Evolutionary conservation across 805 yeast species (phyloP).

Genomic region (Komagataella pastoris): DNA sequence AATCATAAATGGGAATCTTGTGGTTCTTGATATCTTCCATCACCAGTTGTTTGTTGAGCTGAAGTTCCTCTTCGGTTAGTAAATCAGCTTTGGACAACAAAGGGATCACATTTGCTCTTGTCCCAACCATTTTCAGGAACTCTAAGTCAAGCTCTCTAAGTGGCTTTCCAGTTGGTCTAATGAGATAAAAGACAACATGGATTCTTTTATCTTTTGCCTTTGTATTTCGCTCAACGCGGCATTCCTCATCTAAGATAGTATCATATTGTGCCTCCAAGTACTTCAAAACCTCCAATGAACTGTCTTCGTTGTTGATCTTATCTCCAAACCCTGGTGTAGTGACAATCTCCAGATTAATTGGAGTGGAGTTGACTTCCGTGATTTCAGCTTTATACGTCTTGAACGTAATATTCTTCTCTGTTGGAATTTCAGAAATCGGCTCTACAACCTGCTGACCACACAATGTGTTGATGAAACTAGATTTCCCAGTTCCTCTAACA

Average conservation of each 20-base stretch:
- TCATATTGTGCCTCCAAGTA: slow-evolving; percentile 70
- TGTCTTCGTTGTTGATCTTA: slow-evolving; percentile 44
- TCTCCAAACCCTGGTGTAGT: slow-evolving; percentile 64
- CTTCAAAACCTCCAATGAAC: slow-evolving; percentile 47
- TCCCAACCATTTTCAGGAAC: slow-evolving; percentile 52
- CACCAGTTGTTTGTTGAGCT: slow-evolving; percentile 29
- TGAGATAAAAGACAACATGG: slow-evolving; percentile 77
- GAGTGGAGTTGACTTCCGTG: slow-evolving; percentile 38
- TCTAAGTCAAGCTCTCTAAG: slow-evolving; percentile 57
- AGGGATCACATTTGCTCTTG: slow-evolving; percentile 70
- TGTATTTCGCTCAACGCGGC: slow-evolving; percentile 34
- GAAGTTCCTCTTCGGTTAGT: slow-evolving; percentile 38
- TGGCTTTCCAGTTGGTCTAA: slow-evolving; percentile 57
- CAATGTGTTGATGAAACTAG: slow-evolving; percentile 69
- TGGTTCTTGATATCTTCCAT: slow-evolving; percentile 23
- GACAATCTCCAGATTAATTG: slow-evolving; percentile 48
- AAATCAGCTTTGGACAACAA: slow-evolving; percentile 73
- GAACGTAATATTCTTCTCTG: slow-evolving; percentile 21
- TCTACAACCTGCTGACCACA: slow-evolving; percentile 38
- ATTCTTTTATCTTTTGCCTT: slow-evolving; percentile 50
- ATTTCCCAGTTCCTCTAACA: slow-evolving; percentile 72
- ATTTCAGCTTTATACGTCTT: slow-evolving; percentile 26
- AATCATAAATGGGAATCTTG: slow-evolving; percentile 15
- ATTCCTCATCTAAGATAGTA: slow-evolving; percentile 61
- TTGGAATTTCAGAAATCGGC: slow-evolving; percentile 17